Base-by-base conservation (phyloP, 495 filamentous ascomycete species). In the Penicillium pancosmium region DNA sequence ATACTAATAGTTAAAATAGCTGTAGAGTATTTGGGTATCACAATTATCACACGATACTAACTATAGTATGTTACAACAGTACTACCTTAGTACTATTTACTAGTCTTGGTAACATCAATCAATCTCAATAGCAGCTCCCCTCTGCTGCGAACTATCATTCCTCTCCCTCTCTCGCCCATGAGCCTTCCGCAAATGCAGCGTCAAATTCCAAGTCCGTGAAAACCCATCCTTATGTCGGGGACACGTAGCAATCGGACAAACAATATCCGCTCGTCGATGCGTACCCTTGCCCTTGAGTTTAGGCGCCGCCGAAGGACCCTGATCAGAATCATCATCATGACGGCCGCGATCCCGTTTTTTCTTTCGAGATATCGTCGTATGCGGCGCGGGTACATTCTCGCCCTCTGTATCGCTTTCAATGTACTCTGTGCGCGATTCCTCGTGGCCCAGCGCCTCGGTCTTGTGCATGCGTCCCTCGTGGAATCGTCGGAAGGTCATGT, bases 401-500 rank as follows among this genome's bases (percentile, higher is more conserved):
- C 72, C 73, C 15, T 76, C 75, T 0, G 56, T 41, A 1, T 48
- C 46, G 11, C 46, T 27, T 67, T 27, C 53, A 65, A 52, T 58
- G 54, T 25, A 48, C 49, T 0, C 46, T 15, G n/a, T 18, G 4
- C 43, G 43, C 16, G 12, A 21, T 7, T 46, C 6, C 16, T 10
- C 18, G 59, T 38, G 4, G 31, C 64, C 48, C 51, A 65, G 16
- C 21, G 52, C 54, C 54, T 63, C 11, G 70, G 70, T 18, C 57
- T 68, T 62, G 54, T 60, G 16, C 15, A 73, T 52, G 1, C 50
- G 56, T 16, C 71, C 73, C 61, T 88, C 85, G 23, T 68, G 56
- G 36, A 90, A 69, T 0, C 74, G 84, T 44, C 82, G 78, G 63
- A 91, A 83, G 6, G 64, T 65, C 77, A 90, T 88, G 18, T 80